These are phyloP conservation scores for Eimeria necatrix DNA, from an alignment of 169 alveolate genomes.

Conservation along the genomic window DNA sequence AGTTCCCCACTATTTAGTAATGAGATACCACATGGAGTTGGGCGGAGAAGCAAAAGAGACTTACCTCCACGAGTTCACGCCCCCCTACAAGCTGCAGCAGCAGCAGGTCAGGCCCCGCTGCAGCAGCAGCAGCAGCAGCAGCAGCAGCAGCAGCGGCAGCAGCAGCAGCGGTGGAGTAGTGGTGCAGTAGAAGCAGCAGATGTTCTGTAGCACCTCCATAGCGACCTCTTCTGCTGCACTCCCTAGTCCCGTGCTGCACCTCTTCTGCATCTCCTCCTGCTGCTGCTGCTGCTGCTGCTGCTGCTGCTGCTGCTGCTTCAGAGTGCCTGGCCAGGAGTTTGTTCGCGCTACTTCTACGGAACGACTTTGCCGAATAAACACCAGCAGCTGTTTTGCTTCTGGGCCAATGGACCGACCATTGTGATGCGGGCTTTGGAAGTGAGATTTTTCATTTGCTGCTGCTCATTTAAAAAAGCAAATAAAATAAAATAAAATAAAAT, in stretches of 20 bases:
- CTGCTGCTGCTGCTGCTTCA: not conserved
- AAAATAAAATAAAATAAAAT: no score
- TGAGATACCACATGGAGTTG: constrained; percentile 83
- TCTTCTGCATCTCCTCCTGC: no score
- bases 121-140: no score
- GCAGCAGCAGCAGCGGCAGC: no score
- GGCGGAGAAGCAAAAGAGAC: constrained; percentile 32
- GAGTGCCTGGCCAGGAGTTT: constrained; percentile 77
- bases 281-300: no score
- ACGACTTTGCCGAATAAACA: constrained; percentile 89
- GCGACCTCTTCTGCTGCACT: no score
- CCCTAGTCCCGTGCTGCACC: no score
- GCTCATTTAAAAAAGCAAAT: no score
- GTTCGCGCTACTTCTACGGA: constrained; percentile 83
- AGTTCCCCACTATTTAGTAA: constrained; percentile 82
- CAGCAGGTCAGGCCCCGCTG: constrained; percentile 81
- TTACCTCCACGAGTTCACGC: constrained; percentile 80
- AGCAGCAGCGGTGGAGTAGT: no score
- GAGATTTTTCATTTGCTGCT: not conserved
- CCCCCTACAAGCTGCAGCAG: constrained; percentile 85
- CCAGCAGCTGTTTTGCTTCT: constrained; percentile 88
- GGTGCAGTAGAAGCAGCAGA: no score
- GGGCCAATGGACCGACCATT: constrained; percentile 90
- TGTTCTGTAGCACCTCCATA: no score
- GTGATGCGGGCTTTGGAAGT: constrained; percentile 82